These are phyloP conservation scores for Aureobasidium zeae DNA, from an alignment of 2,329 filamentous ascomycete species.

Conservation along the genomic window DNA sequence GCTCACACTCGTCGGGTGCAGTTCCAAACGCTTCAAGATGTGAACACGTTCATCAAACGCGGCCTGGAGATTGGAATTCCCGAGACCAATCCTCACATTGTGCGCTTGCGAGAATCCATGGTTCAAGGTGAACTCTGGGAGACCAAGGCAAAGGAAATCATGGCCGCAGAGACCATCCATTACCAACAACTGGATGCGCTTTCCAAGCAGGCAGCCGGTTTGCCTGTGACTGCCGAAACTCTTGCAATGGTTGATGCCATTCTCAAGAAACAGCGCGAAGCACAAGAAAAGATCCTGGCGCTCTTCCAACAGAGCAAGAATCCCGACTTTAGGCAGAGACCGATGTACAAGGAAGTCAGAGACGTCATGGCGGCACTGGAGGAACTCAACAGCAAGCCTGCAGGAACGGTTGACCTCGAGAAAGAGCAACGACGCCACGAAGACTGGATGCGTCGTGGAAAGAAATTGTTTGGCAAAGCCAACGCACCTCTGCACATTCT, in stretches of 20 bases:
- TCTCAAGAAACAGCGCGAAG: slow-evolving; percentile 88
- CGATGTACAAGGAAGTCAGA: slow-evolving; percentile 80
- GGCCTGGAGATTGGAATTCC: slow-evolving; percentile 70
- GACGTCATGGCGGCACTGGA: slow-evolving; percentile 81
- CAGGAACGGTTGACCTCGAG: slow-evolving; percentile 83
- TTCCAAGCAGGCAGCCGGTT: slow-evolving; percentile 66
- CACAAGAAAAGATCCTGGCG: slow-evolving; percentile 76
- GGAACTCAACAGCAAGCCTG: slow-evolving; percentile 85
- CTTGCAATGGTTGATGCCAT: slow-evolving; percentile 80
- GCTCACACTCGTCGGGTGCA: slow-evolving; percentile 50
- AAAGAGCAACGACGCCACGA: slow-evolving; percentile 91
- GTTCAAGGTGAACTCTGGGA: slow-evolving; percentile 80
- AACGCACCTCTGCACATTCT: slow-evolving; percentile 95
- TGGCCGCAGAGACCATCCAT: slow-evolving; percentile 82
- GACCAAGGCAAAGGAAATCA: slow-evolving; percentile 81
- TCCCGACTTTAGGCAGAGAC: slow-evolving; percentile 65
- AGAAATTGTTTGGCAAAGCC: slow-evolving; percentile 95
- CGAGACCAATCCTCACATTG: slow-evolving; percentile 69
- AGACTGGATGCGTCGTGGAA: slow-evolving; percentile 98
- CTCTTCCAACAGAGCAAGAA: slow-evolving; percentile 70
- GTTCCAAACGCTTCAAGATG: slow-evolving; percentile 66
- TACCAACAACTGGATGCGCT: slow-evolving; percentile 91
- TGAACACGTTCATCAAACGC: slow-evolving; percentile 66
- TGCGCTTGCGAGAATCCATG: slow-evolving; percentile 66
- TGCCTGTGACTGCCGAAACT: slow-evolving; percentile 77